Conservation (phyloP, 345 rosid species). For the Lepidium didymum region DNA sequence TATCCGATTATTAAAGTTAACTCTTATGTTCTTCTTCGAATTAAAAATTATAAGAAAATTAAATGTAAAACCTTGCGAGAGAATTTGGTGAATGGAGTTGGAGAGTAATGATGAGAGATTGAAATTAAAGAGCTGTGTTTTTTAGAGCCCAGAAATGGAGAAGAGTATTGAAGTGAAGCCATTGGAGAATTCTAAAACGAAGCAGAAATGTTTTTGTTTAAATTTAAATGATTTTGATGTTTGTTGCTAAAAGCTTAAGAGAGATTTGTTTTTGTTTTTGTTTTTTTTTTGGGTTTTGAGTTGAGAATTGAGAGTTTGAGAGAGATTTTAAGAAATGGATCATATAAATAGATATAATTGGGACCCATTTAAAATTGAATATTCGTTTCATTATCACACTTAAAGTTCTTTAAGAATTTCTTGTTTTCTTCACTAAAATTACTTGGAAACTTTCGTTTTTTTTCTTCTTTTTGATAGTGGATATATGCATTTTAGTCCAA, state of each 20-base stretch:
- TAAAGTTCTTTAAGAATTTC: not conserved
- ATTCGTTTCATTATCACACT: not conserved
- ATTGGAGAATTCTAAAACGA: too few species aligned
- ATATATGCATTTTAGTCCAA: too few species aligned
- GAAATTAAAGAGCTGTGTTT: not conserved
- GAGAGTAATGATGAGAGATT: conserved; percentile 4
- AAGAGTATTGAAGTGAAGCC: conserved; percentile 19
- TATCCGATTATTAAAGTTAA: not conserved
- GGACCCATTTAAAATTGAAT: not conserved
- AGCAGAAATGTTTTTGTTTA: too few species aligned
- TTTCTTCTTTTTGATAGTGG: too few species aligned
- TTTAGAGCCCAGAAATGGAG: conserved; percentile 16
- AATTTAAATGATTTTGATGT: not conserved
- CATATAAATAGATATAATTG: not conserved
- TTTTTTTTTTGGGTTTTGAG: too few species aligned
- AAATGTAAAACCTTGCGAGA: conserved; percentile 15
- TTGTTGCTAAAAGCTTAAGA: not conserved
- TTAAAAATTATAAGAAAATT: not conserved
- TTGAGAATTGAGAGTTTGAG: too few species aligned
- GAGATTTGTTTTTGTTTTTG: too few species aligned
- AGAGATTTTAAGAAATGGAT: not conserved
- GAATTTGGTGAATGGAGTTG: conserved; percentile 9
- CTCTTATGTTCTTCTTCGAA: not conserved
- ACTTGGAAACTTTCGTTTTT: conserved; percentile 3
- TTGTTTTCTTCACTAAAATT: not conserved